A percentile compares a stretch with the other conserved stretches of the same genome.
phyloP scores from a whole-genome alignment of 306 rosid genomes.

The barrel medic (Medicago truncatula) region DNA sequence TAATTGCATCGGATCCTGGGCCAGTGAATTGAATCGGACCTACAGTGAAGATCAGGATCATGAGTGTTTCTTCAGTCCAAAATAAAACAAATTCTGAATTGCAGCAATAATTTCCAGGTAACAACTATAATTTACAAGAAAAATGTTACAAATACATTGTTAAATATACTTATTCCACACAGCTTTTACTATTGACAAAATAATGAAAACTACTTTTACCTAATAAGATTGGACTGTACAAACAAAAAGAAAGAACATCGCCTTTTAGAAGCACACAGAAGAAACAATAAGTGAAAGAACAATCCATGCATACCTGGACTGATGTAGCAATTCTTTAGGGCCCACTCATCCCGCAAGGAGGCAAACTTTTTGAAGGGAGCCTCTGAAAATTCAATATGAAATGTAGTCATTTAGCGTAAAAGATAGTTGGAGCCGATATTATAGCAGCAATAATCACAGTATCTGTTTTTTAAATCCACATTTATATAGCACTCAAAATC shows the following conservation, averaged over 20 bases:
- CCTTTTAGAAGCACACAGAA: slow-evolving; percentile 14
- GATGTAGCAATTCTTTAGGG: slow-evolving; percentile 82
- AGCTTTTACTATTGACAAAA: background rate
- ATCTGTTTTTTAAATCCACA: slow-evolving; percentile 19
- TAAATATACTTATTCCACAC: background rate
- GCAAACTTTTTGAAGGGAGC: slow-evolving; percentile 92
- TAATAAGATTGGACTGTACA: background rate
- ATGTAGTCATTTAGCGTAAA: slow-evolving; percentile 26
- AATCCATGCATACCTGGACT: slow-evolving; percentile 75
- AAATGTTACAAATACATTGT: background rate
- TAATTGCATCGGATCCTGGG: slow-evolving; percentile 71
- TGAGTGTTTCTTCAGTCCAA: slow-evolving; percentile 26
- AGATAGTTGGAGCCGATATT: slow-evolving; percentile 28
- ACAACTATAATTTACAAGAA: background rate
- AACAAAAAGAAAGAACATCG: slow-evolving; percentile 27
- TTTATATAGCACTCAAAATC: slow-evolving; percentile 23
- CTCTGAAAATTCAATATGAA: slow-evolving; percentile 60
- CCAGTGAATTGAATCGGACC: slow-evolving; percentile 96
- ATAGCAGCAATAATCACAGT: slow-evolving; percentile 19
- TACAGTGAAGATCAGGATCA: slow-evolving; percentile 39
- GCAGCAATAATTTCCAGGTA: background rate
- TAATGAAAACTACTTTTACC: background rate
- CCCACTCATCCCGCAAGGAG: slow-evolving; percentile 89
- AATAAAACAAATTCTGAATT: slow-evolving; percentile 4
- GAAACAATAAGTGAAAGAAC: slow-evolving; percentile 12